Evolutionary conservation across 306 rosid genomes (phyloP).

Genomic region (Vigna trinervia): DNA sequence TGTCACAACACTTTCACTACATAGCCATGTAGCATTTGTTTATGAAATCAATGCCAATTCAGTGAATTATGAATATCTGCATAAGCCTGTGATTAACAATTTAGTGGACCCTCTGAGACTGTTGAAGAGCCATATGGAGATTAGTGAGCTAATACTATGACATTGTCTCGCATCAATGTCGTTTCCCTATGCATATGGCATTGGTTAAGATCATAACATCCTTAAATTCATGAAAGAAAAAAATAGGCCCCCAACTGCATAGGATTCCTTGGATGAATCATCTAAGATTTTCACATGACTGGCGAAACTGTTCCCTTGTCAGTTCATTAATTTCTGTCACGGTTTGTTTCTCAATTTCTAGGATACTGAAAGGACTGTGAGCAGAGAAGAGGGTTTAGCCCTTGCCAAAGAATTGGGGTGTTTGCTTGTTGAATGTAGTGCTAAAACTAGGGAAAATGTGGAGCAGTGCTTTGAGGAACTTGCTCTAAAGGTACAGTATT

Average conservation of each 20-base stretch:
- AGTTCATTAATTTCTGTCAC: constrained; percentile 1
- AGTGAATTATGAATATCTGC: constrained; percentile 23
- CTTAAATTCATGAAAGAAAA: not conserved
- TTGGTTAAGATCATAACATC: not conserved
- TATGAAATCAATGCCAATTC: constrained; percentile 5
- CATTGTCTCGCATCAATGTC: too few relatives aligned
- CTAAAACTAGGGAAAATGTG: constrained; percentile 91
- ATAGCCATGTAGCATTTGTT: not conserved
- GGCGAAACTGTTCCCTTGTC: not conserved
- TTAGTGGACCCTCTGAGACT: constrained; percentile 6
- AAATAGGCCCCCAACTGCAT: not conserved
- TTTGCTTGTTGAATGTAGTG: constrained; percentile 87
- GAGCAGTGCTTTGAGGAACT: constrained; percentile 93
- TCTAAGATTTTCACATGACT: not conserved
- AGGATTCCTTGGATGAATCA: not conserved
- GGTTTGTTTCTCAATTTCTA: constrained; percentile 39
- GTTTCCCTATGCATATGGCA: not conserved
- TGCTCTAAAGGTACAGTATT: constrained; percentile 76
- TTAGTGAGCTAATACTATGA: too few relatives aligned
- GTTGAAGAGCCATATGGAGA: not conserved
- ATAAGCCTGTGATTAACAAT: not conserved
- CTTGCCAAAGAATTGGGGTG: constrained; percentile 89
- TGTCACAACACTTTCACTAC: not conserved
- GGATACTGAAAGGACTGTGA: constrained; percentile 92
- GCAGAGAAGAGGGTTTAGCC: constrained; percentile 89